Evolutionary conservation across 2,329 filamentous ascomycete species (phyloP).

Genomic region (Phaeosphaeriaceae sp.): DNA sequence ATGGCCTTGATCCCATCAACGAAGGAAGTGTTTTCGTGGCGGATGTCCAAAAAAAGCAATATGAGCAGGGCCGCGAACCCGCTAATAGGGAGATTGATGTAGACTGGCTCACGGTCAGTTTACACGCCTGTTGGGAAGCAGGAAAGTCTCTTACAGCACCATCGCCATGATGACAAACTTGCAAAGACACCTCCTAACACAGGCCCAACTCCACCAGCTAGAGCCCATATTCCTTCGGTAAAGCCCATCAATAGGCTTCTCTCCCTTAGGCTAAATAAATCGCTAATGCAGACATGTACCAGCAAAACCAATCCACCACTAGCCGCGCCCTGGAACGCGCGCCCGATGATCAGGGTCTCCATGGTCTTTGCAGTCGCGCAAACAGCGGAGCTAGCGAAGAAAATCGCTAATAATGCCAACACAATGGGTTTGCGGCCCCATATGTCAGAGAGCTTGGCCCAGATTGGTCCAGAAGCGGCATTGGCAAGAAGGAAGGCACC

Average conservation of each 20-base stretch:
- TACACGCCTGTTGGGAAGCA: not conserved
- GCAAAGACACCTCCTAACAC: conserved; percentile 61
- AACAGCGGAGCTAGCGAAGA: conserved; percentile 66
- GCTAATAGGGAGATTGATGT: conserved; percentile 62
- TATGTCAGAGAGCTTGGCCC: conserved; percentile 68
- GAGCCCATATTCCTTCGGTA: conserved; percentile 61
- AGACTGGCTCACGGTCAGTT: conserved; percentile 44
- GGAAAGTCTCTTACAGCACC: conserved; percentile 51
- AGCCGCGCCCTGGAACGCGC: conserved; percentile 68
- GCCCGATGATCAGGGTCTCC: conserved; percentile 64
- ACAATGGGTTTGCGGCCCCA: conserved; percentile 64
- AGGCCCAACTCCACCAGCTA: conserved; percentile 61
- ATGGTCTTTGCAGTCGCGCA: conserved; percentile 64
- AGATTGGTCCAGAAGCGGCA: conserved; percentile 71
- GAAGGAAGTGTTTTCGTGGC: conserved; percentile 60
- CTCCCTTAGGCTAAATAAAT: conserved; percentile 65
- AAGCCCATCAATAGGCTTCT: conserved; percentile 59
- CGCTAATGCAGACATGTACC: conserved; percentile 68
- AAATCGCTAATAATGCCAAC: conserved; percentile 59
- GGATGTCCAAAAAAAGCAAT: conserved; percentile 60
- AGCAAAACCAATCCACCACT: conserved; percentile 67
- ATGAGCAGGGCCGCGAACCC: conserved; percentile 58
- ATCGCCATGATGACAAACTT: conserved; percentile 56
- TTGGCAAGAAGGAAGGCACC: conserved; percentile 74
- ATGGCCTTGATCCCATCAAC: conserved; percentile 57